These are phyloP conservation scores for Xylariaceae sp. DNA, from an alignment of 2,329 filamentous ascomycete species.

Conservation along the genomic window DNA sequence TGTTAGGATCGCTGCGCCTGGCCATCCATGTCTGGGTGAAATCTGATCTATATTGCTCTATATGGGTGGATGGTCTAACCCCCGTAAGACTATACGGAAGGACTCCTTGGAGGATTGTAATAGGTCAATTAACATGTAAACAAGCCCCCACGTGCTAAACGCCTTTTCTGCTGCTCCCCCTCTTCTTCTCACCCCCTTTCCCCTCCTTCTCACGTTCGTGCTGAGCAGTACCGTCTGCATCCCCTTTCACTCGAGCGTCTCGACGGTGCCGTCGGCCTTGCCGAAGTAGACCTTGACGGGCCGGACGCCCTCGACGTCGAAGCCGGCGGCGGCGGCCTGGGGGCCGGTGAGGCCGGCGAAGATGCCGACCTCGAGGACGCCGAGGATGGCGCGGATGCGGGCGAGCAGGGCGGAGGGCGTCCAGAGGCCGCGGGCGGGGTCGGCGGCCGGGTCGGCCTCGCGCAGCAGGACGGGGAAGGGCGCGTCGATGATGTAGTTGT, in stretches of 20 bases:
- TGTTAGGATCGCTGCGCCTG: no score
- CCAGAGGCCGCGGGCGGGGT: slow-evolving; percentile 63
- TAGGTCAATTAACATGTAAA: no score
- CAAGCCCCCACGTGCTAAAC: no score
- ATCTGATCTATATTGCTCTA: no score
- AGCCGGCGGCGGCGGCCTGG: slow-evolving; percentile 46
- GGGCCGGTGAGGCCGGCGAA: slow-evolving; percentile 78
- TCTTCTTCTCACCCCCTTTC: no score
- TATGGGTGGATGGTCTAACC: no score
- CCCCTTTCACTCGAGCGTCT: slow-evolving; percentile 28
- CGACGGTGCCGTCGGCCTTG: slow-evolving; percentile 66
- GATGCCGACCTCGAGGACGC: slow-evolving; percentile 85
- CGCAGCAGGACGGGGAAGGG: slow-evolving; percentile 67
- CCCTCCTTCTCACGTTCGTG: no score
- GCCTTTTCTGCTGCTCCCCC: no score
- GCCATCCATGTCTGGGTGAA: no score
- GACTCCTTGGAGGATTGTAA: no score
- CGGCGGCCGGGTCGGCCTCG: slow-evolving; percentile 35
- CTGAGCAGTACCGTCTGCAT: no score
- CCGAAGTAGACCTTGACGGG: slow-evolving; percentile 94
- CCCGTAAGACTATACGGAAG: no score
- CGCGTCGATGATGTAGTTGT: slow-evolving; percentile 86
- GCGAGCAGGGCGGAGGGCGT: slow-evolving; percentile 68
- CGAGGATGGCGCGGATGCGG: slow-evolving; percentile 71
- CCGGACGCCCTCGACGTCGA: slow-evolving; percentile 79